Base-by-base conservation (phyloP, 805 yeast species). In the Vanderwaltozyma polyspora region DNA sequence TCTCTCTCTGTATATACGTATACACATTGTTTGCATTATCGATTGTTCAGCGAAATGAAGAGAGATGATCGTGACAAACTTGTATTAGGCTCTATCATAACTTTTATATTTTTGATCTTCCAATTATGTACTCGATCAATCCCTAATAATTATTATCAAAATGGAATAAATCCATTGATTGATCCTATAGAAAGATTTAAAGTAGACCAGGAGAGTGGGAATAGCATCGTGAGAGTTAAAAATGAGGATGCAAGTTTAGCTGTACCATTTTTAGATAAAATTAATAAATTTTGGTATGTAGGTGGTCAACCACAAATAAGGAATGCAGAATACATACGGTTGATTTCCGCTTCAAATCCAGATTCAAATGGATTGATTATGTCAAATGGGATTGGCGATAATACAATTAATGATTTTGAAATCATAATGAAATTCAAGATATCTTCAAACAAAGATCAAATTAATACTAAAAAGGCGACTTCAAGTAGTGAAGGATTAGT, bases 371-470 rank as follows among this genome's bases (percentile, higher is more conserved):
- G 60, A 13, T 25, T 44, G 7, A 30, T 55, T 14, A 37, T 55
- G 16, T 55, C 60, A 14, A 55, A 53, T 37, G 59, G 57, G 3
- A 36, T 52, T 23, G 60, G 60, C 16, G 60, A 55, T 34, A 53
- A 52, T 37, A 43, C 38, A n/a, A 50, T 55, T 15, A 47, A 53
- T 43, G 53, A 55, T 38, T 53, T 53, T 33, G 60, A 55, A 38
- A 41, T 42, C 7, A 38, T 37, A 5, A 44, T 46, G 7, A 41
- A 39, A 18, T 49, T 55, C 32, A 45, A 38, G 14, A 33, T 47
- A 9, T 38, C 40, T 11, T 19, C 29, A 26, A 23, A 14, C 5
- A 19, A 21, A 23, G 33, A 8, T 31, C 25, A 14, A 13, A 30
- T 37, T 10, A 26, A 19, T n/a, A 18, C 24, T 17, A 22, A 31